Evolutionary conservation across 2,329 filamentous ascomycete genomes (phyloP).

Genomic region (Aureobasidium sp.): DNA sequence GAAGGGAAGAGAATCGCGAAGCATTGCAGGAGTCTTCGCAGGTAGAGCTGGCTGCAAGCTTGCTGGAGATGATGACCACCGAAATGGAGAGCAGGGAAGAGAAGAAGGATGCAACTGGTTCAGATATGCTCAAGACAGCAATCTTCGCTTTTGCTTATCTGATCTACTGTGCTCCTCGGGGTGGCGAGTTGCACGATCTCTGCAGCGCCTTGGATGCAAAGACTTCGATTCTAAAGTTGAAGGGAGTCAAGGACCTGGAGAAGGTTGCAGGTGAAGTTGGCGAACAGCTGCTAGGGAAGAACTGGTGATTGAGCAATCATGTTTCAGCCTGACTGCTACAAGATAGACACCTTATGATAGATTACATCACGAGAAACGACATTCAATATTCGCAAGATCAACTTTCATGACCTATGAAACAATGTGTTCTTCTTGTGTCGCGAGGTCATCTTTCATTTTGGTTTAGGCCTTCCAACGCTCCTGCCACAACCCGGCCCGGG

Average conservation of each 20-base stretch:
- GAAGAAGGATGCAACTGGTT: slow-evolving; percentile 24
- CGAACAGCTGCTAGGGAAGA: slow-evolving; percentile 7
- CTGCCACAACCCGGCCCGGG: not conserved
- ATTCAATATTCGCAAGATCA: no score
- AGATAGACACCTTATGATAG: not conserved
- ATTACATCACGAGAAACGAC: not conserved
- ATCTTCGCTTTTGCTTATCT: slow-evolving; percentile 70
- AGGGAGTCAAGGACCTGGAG: slow-evolving; percentile 31
- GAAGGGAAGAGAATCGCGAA: slow-evolving; percentile 52
- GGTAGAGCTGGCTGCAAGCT: slow-evolving; percentile 72
- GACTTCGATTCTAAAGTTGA: slow-evolving; percentile 48
- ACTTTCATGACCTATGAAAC: not conserved
- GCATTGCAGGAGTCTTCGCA: slow-evolving; percentile 62
- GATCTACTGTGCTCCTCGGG: slow-evolving; percentile 60
- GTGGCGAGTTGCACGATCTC: slow-evolving; percentile 75
- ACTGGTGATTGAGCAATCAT: slow-evolving; percentile 3
- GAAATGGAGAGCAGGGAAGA: slow-evolving; percentile 50
- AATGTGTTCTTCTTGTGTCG: not conserved
- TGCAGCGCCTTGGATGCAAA: slow-evolving; percentile 69
- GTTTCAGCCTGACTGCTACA: not conserved
- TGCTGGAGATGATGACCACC: slow-evolving; percentile 52
- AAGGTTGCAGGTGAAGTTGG: slow-evolving; percentile 28
- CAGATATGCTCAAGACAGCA: slow-evolving; percentile 69
- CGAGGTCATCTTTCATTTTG: not conserved
- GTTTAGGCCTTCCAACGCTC: not conserved